Percentiles rank a stretch among this genome's conserved stretches.
These are phyloP conservation scores for Geotrichum klebahnii DNA, from an alignment of 1,139 yeast species.

Conservation along the genomic window DNA sequence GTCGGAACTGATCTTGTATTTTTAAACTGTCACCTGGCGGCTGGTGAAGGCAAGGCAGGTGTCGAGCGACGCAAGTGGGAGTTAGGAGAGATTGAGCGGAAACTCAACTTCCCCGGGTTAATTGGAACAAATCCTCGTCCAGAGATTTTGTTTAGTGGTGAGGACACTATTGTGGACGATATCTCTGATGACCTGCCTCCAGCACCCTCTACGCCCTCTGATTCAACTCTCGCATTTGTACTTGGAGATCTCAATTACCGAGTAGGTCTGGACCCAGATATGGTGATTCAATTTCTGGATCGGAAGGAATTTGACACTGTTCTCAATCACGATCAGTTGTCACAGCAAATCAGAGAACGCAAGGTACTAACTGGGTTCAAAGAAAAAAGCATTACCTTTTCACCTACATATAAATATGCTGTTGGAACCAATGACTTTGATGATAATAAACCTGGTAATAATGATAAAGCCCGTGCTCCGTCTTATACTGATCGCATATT, in stretches of 20 bases:
- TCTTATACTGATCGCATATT: slow-evolving; percentile 77
- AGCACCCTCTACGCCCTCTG: slow-evolving; percentile 3
- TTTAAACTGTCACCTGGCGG: slow-evolving; percentile 64
- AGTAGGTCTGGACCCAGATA: slow-evolving; percentile 46
- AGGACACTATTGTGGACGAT: slow-evolving; percentile 14
- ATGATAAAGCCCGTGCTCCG: slow-evolving; percentile 59
- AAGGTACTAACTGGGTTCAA: slow-evolving; percentile 57
- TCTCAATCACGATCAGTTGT: slow-evolving; percentile 57
- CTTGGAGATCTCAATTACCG: slow-evolving; percentile 78
- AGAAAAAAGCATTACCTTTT: slow-evolving; percentile 61
- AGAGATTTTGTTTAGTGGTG: background rate
- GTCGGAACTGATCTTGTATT: slow-evolving; percentile 50
- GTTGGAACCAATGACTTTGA: slow-evolving; percentile 42
- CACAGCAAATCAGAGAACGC: slow-evolving; percentile 50
- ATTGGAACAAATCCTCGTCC: slow-evolving; percentile 24
- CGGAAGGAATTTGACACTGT: slow-evolving; percentile 47
- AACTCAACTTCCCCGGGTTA: slow-evolving; percentile 31
- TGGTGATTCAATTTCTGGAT: slow-evolving; percentile 45
- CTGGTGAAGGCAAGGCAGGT: slow-evolving; percentile 58
- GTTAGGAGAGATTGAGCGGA: slow-evolving; percentile 41
- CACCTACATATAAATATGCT: slow-evolving; percentile 69
- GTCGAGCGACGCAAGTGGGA: slow-evolving; percentile 45
- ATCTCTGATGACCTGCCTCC: slow-evolving; percentile 18
- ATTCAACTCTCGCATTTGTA: slow-evolving; percentile 44
- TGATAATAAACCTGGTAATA: slow-evolving; percentile 36